Conservation (phyloP, 768 basidiomycete genomes). For the Termitomyces sp. region DNA sequence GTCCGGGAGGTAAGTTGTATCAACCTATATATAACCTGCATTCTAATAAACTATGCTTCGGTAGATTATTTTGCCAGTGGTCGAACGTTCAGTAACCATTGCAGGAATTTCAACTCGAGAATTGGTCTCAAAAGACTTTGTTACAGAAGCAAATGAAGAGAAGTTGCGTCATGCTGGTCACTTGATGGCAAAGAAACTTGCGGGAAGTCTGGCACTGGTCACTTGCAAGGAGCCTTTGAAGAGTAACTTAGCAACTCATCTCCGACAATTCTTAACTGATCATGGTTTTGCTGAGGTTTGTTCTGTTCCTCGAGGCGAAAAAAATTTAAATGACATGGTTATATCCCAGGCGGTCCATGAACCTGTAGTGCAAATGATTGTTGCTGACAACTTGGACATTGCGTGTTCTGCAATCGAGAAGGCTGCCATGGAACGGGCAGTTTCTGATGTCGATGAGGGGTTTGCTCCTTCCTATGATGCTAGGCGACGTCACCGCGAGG, state of each 20-base stretch:
- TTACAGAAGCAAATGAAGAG: slow-evolving; percentile 86
- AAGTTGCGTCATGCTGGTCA: slow-evolving; percentile 91
- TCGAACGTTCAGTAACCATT: slow-evolving; percentile 97
- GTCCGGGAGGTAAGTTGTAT: slow-evolving; percentile 75
- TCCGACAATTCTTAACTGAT: slow-evolving; percentile 79
- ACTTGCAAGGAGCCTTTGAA: slow-evolving; percentile 98
- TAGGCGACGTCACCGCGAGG: slow-evolving; percentile 85
- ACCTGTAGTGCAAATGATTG: slow-evolving; percentile 72
- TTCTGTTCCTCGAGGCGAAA: neutral
- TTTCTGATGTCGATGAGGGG: slow-evolving; percentile 89
- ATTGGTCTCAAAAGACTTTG: slow-evolving; percentile 93
- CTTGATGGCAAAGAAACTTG: slow-evolving; percentile 95
- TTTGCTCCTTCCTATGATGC: slow-evolving; percentile 79
- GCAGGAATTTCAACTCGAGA: slow-evolving; percentile 97
- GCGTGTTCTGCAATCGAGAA: slow-evolving; percentile 95
- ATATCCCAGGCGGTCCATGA: slow-evolving; percentile 59
- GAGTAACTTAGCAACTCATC: slow-evolving; percentile 84
- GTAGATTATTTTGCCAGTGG: slow-evolving; percentile 93
- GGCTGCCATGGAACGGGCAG: slow-evolving; percentile 95
- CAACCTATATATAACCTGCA: slow-evolving; percentile 1
- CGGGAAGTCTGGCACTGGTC: slow-evolving; percentile 92
- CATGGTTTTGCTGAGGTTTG: slow-evolving; percentile 86
- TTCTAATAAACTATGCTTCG: neutral
- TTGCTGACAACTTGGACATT: slow-evolving; percentile 88
- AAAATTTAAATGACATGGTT: neutral